Evolutionary conservation across 768 basidiomycete genomes (phyloP), one percentile per base, ranked within the genome.

Genomic region (Brasilioporus rufonigricans): DNA sequence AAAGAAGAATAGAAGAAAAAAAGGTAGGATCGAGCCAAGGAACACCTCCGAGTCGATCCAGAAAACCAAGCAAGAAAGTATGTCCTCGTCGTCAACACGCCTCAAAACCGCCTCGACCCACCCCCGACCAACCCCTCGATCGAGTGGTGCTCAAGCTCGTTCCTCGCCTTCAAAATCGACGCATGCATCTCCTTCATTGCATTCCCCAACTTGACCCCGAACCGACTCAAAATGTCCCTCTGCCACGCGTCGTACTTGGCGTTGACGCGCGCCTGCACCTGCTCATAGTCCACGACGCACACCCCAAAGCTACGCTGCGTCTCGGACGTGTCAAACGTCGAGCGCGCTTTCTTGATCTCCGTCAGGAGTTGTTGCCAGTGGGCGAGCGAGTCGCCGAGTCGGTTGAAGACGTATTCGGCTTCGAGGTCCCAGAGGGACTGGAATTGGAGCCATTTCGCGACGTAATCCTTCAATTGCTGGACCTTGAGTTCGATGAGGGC

Each of bases 191-290:
- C 96, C 79, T 95, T 95, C 93, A 99, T 98, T 50, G 87, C 87
- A 56, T 87, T 88, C 5, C 93, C 93, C 53, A 99, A 80, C 77
- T 97, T 98, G 56, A 83, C 81, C 4, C 97, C 96, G 66, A 98
- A 98, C 44, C 93, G 80, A 58, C 85, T 87, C 61, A 98, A 76
- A 56, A 99, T 93, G 63, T 99, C 97, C 57, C 89, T 80, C 77
- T 98, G 96, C 96, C 97, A 98, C 19, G 92, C 78, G 68, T 98
- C 97, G 70, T 99, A 99, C 76, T 98, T 98, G 56, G 95, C 93
- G 71, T 98, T 98, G 65, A 99, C 97, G 61, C 95, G 83, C 43
- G 91, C 83, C 73, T 99, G 97, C 26, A 98, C 97, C 71, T 96
- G 95, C 71, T 98, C 96, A 71, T 98, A 99, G 72, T 98, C 92